Evolutionary conservation across 495 filamentous ascomycete genomes (phyloP).

Genomic region (Lasiosphaeria ovina): DNA sequence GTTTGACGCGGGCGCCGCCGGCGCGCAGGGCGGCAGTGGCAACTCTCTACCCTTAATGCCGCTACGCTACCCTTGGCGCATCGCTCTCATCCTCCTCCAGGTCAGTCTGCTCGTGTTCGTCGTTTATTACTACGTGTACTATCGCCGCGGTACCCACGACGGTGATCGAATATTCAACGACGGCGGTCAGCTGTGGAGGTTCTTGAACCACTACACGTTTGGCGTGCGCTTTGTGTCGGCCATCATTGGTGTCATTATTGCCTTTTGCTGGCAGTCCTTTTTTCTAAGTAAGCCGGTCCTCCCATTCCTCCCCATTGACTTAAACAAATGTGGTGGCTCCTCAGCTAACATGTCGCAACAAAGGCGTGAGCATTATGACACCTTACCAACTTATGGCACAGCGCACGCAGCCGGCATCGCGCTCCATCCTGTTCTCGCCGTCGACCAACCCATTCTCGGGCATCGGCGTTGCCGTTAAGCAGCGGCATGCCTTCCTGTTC

Average conservation of each 20-base stretch:
- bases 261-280: constrained; percentile 35
- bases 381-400: constrained; percentile 29
- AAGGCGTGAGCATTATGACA: constrained; percentile 33
- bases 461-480: constrained; percentile 24
- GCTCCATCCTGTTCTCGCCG: constrained; percentile 29
- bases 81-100: constrained; percentile 26
- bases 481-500: constrained; percentile 25
- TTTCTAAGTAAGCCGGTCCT: constrained; percentile 25
- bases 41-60: constrained; percentile 29
- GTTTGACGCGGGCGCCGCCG: background rate
- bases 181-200: constrained; percentile 24
- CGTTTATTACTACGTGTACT: constrained; percentile 35
- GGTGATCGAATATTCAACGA: constrained; percentile 19
- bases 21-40: background rate
- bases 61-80: constrained; percentile 29
- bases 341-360: constrained; percentile 10
- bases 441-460: constrained; percentile 36
- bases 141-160: constrained; percentile 23
- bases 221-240: constrained; percentile 37
- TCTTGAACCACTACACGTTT: constrained; percentile 34
- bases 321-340: background rate
- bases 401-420: constrained; percentile 18
- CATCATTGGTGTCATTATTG: constrained; percentile 32
- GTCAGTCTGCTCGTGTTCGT: constrained; percentile 29
- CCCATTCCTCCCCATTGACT: background rate